Base-by-base conservation (phyloP, 129 eudicot species). In the Chrysanthemum makinoi region DNA sequence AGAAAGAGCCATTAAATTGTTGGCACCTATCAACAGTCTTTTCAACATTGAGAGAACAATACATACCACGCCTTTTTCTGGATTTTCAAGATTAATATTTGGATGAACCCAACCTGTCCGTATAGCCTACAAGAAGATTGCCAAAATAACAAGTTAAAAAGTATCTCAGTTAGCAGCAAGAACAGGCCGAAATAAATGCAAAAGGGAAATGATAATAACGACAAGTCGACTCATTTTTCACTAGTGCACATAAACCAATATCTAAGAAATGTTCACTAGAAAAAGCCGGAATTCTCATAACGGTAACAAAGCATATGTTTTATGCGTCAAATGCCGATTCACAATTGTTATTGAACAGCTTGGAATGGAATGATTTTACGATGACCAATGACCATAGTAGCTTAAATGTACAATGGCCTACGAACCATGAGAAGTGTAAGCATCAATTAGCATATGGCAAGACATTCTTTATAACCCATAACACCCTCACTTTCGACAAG, bases 71-170 rank as follows among this genome's bases (percentile, higher is more conserved):
- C 88, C 88, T 74, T 85, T 78, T 62, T 89, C 98, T 74, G 98
- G 98, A 79, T 80, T 85, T 74, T 92, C 98, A 76, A 92, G 98
- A 76, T 92, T 92, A 68, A 92, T 72, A 82, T 92, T 92, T 80
- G 98, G 98, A 80, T 92, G 96, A 68, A 92, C 67, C 96, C 98
- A 92, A 33, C 98, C 98, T 26, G 98, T 93, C 46, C 87, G 84
- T 74, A 93, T 93, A 57, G 96, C 98, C 98, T 93, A 46, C 83
- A 79, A 78, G 73, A 19, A 33, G 39, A 33, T 33, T 15, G 68
- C 77, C 71, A 72, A 80, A 71, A 24, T 12, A 22, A 33, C 19
- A 47, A 14, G 33, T 63, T 30, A 63, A 35, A 6, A 10, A 54
- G 9, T 12, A 54, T 55, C 39, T 14, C 12, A n/a, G 24, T 48